A percentile compares a stretch with the other conserved stretches of the same genome.
These are phyloP conservation scores for Solanum ossicruentum DNA, from an alignment of 257 asterid species.

Conservation along the genomic window DNA sequence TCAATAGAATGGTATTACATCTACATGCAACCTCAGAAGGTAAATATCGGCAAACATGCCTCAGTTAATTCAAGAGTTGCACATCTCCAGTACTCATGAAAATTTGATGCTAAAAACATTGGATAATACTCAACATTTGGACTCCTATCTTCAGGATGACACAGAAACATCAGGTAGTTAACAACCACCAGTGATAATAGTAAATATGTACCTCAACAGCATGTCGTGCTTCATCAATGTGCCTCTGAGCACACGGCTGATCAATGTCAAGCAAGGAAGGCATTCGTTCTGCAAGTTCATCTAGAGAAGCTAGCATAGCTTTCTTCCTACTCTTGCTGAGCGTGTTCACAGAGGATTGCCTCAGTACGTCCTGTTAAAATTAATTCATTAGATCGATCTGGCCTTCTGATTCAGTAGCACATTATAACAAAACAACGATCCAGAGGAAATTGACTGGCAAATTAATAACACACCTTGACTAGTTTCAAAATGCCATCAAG, in stretches of 20 bases:
- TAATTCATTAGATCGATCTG: neutral
- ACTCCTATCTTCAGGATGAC: neutral
- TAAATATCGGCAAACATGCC: neutral
- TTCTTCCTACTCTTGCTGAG: slow-evolving; percentile 78
- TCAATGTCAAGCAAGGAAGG: slow-evolving; percentile 92
- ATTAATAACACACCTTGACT: slow-evolving; percentile 53
- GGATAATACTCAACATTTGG: neutral
- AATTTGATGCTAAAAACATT: neutral
- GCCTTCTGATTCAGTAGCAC: slow-evolving; percentile 6
- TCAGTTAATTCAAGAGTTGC: neutral
- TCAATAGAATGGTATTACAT: neutral
- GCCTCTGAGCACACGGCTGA: slow-evolving; percentile 88
- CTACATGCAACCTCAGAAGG: neutral
- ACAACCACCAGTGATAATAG: neutral
- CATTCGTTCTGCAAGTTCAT: slow-evolving; percentile 78
- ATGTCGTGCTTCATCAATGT: slow-evolving; percentile 75
- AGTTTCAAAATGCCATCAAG: slow-evolving; percentile 89
- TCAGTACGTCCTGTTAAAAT: slow-evolving; percentile 56
- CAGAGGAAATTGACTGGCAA: neutral
- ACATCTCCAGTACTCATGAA: neutral
- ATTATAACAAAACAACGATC: neutral
- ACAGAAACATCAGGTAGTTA: neutral
- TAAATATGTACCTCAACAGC: slow-evolving; percentile 50
- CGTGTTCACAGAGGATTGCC: slow-evolving; percentile 59
- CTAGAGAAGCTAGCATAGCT: slow-evolving; percentile 55